Evolutionary conservation across 345 rosid genomes (phyloP), one percentile per base, ranked within the genome.

Genomic region (Hibiscus mutabilis): DNA sequence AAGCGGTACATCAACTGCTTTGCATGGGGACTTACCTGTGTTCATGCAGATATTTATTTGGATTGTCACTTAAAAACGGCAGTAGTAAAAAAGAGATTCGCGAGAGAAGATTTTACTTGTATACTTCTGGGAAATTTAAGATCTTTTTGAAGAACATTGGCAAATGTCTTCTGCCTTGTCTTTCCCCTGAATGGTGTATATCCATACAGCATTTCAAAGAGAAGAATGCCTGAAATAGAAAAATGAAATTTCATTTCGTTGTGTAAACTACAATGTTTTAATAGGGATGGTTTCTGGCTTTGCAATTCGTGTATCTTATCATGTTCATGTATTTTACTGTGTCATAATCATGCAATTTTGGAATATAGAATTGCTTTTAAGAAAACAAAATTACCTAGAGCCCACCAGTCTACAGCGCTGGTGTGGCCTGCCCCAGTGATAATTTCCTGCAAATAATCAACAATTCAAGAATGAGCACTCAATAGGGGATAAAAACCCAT

Each of bases 401-500:
- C 98, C 98, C 98, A 94, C 98, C 98, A 91, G 82, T 94, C 98
- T 74, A 94, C 97, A 59, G 97, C 97, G 83, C 98, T 94, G 0
- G 91, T 90, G 78, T 94, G 97, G 37, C 98, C 97, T 57, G 92
- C 91, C 6, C 91, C 98, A 71, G 80, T 60, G 77, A 94, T 88
- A 63, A 94, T 91, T 83, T 94, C 98, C 98, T 94, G 82, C 77
- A 70, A 10, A 55, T 55, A 53, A 79, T 65, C 53, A 49, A 68
- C 24, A 2, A 0, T 13, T 18, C 60, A 64, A 37, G 35, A 69
- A 53, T 62, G 69, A 25, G 42, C 27, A 63, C 24, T 22, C 57
- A 47, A 22, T 8, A 40, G 19, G 8, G 47, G 19, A 55, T 40
- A 31, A 16, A 18, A 29, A 3, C 2, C 15, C 14, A 44, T 22